A percentile compares a stretch with the other conserved stretches of the same genome.
These are phyloP conservation scores for Mesembryanthemum crystallinum DNA, from an alignment of 148 eudicot species.

Conservation along the genomic window DNA sequence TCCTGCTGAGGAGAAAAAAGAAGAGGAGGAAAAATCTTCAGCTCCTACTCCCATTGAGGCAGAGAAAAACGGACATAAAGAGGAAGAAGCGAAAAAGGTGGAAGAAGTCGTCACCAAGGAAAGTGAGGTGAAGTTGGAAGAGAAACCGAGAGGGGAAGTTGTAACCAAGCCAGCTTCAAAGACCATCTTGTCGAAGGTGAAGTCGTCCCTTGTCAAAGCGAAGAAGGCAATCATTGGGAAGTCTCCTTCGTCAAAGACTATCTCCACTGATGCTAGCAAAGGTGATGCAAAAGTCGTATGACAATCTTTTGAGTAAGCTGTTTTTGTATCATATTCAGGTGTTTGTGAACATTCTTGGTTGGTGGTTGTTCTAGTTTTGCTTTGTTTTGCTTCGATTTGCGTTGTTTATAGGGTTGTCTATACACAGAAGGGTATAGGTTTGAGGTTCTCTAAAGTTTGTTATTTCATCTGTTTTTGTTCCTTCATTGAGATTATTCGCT, in stretches of 20 bases:
- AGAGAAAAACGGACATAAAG: slow-evolving; percentile 33
- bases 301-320: not conserved
- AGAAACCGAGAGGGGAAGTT: slow-evolving; percentile 40
- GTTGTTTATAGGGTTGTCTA: slow-evolving; percentile 32
- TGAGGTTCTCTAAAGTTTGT: slow-evolving; percentile 26
- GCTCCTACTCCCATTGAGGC: slow-evolving; percentile 25
- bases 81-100: too few relatives aligned
- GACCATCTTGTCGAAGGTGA: slow-evolving; percentile 69
- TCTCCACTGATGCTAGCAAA: slow-evolving; percentile 47
- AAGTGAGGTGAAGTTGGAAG: slow-evolving; percentile 29
- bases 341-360: slow-evolving; percentile 18
- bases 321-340: slow-evolving; percentile 26
- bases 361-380: slow-evolving; percentile 12
- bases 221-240: slow-evolving; percentile 83
- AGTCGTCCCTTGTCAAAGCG: slow-evolving; percentile 80
- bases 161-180: slow-evolving; percentile 53
- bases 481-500: slow-evolving; percentile 22
- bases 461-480: slow-evolving; percentile 19
- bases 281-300: slow-evolving; percentile 47
- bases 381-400: slow-evolving; percentile 17
- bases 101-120: slow-evolving; percentile 30
- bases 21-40: slow-evolving; percentile 23
- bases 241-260: slow-evolving; percentile 64
- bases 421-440: slow-evolving; percentile 34
- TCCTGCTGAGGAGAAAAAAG: slow-evolving; percentile 11